Evolutionary conservation across 2,329 filamentous ascomycete species (phyloP), one percentile per base, ranked within the genome.

Genomic region (Neopestalotiopsis sp.): DNA sequence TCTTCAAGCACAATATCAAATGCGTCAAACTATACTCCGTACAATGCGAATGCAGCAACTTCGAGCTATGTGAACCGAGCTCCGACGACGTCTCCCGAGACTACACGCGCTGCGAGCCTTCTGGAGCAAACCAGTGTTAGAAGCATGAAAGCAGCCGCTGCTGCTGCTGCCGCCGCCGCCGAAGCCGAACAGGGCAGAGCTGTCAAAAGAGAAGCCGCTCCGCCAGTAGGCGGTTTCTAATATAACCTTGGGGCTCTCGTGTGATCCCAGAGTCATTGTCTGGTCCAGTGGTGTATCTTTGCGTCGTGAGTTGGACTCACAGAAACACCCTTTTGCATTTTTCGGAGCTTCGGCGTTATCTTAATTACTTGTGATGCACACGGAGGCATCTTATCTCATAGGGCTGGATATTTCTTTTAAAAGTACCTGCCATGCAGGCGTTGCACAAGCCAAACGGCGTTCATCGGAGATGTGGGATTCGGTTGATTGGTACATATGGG

Each of bases 11-110:
- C 77, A 17, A 76, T 76, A 59, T 75, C 75, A 0, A 71, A 64
- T 53, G 40, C 69, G 30, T 70, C 69, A 17, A 69, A 68, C 28
- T 61, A 68, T n/a, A 64, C 45, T 4, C 64, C 69, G 17, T 71
- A 76, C 9, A 79, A 78, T 58, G 73, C 74, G 38, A 72, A 73
- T 61, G 67, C 72, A 4, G 77, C 75, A 61, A 42, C 72, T 6
- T 71, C 73, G 13, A 79, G 78, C 61, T 63, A 62, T 56, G 65
- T 68, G 49, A 70, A 72, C 68, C 77, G 72, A 70, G 75, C 72
- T 49, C 65, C 61, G 40, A 82, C 83, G 10, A 82, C 80, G 38
- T 85, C 84, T 0, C 82, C 83, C n/a, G 83, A 86, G 71, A 74
- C 85, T 70, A 78, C 82, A 59, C 79, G 83, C 67, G 79, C 79